Percentiles rank a stretch among this genome's conserved stretches.
Conservation (phyloP, 129 eudicot species). For the Erigeron canadensis region DNA sequence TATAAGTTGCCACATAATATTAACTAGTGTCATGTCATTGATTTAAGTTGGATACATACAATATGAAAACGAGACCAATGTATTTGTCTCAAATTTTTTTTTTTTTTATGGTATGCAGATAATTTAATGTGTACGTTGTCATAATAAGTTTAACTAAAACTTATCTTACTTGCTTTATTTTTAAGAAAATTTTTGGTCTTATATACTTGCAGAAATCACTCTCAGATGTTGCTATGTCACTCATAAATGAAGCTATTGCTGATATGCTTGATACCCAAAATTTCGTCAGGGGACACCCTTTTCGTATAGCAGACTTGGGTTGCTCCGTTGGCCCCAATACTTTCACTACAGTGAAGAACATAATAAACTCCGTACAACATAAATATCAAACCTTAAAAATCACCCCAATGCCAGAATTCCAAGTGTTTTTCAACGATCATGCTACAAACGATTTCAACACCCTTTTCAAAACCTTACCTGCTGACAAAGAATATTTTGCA, state of each 20-base stretch:
- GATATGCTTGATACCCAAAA: conserved; percentile 26
- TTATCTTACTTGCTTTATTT: not conserved
- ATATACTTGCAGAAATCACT: conserved; percentile 32
- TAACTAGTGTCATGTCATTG: no score
- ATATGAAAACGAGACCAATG: no score
- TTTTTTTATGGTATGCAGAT: not conserved
- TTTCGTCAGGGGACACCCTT: not conserved
- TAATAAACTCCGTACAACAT: conserved; percentile 25
- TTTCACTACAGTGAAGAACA: conserved; percentile 27
- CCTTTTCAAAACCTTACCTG: conserved; percentile 44
- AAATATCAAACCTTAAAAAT: conserved; percentile 17
- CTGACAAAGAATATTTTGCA: conserved; percentile 32
- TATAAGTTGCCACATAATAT: no score
- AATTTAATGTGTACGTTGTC: not conserved
- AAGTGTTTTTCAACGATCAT: conserved; percentile 51
- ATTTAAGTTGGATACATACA: no score
- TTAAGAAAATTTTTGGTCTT: conserved; percentile 6
- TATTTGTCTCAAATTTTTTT: no score
- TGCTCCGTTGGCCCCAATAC: conserved; percentile 48
- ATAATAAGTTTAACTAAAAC: not conserved
- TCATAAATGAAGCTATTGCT: conserved; percentile 24
- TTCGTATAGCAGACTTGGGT: conserved; percentile 41
- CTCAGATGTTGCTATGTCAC: conserved; percentile 29
- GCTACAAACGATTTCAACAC: conserved; percentile 53
- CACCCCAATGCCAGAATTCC: conserved; percentile 34